Base-by-base conservation (phyloP, 805 yeast genomes). In the Schizosaccharomyces lindneri region DNA sequence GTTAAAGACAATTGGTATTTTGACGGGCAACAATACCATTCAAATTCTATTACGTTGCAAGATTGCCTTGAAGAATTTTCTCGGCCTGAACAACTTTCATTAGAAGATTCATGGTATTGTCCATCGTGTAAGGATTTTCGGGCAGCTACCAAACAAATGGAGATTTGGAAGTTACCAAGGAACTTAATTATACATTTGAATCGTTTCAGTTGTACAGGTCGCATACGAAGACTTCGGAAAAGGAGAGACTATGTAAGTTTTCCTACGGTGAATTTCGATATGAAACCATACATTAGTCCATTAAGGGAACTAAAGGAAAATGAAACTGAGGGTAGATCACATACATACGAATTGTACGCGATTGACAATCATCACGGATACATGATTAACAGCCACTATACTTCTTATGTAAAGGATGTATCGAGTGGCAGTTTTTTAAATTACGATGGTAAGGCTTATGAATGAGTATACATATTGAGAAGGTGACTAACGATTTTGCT, bases 321-420 rank as follows among this genome's bases (percentile, higher is more conserved):
- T 5, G 29, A 21, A 15, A 9, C 59, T 6, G 7, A 19, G 17
- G 5, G 24, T 24, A 64, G 63, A 60, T 3, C 66, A 1, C 9
- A 71, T n/a, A 69, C 85, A 0, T 90, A 90, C 71, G 97, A 93
- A 69, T 74, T 93, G 64, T 77, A 86, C 67, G 97, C 93, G 0
- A 96, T 93, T 27, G 97, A 89, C 70, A 93, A 90, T 70, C 98
- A 93, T 69, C 88, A 78, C 70, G 98, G 97, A 61, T 96, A 97
- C 0, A 74, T 90, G 21, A 97, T 97, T 0, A 97, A 97, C 4
- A 97, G 98, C 1, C 97, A 93, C 73, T 90, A 93, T 71, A 93
- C 98, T 0, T 85, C 97, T 0, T 84, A 81, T 67, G 95, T 80
- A 0, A 84, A 83, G 70, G 89, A 89, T 68, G 83, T 81, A 70